These are phyloP conservation scores for Quercus ilex DNA, from an alignment of 306 rosid species.

Conservation along the genomic window DNA sequence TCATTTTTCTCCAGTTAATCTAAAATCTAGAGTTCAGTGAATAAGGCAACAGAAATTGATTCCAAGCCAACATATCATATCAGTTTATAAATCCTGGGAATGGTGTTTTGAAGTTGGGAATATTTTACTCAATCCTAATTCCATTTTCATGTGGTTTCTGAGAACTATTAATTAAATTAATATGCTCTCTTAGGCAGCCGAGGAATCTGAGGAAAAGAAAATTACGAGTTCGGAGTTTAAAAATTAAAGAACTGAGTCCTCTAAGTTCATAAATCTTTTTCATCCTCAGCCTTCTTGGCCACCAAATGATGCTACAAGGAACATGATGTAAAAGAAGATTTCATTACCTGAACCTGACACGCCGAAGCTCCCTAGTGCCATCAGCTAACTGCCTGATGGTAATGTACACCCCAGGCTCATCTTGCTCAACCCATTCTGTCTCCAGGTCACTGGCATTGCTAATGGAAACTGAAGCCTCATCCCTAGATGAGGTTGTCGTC, in stretches of 20 bases:
- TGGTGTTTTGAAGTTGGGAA: no score
- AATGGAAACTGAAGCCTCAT: slow-evolving; percentile 62
- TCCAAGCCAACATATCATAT: no score
- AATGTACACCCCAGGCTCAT: slow-evolving; percentile 82
- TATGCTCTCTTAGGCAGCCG: not conserved
- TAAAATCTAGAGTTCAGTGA: no score
- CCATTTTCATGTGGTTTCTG: not conserved
- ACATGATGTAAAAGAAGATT: not conserved
- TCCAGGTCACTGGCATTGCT: slow-evolving; percentile 78
- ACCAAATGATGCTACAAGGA: not conserved
- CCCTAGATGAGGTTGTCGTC: slow-evolving; percentile 76
- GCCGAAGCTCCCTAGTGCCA: slow-evolving; percentile 82
- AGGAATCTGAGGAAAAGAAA: not conserved
- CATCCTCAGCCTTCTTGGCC: not conserved
- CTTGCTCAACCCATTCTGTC: slow-evolving; percentile 85
- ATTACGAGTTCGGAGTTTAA: not conserved
- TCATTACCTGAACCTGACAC: slow-evolving; percentile 84
- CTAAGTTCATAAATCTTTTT: not conserved
- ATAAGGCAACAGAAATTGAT: no score
- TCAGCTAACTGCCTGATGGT: slow-evolving; percentile 74
- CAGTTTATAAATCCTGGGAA: no score
- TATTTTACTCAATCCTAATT: not conserved
- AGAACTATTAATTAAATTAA: not conserved
- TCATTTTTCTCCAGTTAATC: no score
- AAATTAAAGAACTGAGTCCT: not conserved